Conservation (phyloP, 2,329 filamentous ascomycete species). For the Penicillium nordicum region DNA sequence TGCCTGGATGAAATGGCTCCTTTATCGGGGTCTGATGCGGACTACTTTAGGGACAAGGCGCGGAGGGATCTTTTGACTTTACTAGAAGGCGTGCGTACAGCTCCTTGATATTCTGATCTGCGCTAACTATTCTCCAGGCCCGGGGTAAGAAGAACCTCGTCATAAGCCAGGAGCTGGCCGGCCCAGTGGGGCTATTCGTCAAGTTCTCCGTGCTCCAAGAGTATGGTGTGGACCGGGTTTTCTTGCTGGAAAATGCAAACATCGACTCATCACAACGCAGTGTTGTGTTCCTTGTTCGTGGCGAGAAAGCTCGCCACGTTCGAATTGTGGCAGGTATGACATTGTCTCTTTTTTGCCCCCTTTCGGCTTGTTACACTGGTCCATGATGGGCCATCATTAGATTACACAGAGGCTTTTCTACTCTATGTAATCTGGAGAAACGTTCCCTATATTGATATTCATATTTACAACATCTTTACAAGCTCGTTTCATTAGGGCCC, state of each 20-base stretch:
- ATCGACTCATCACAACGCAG: slow-evolving; percentile 92
- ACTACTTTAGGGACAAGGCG: slow-evolving; percentile 54
- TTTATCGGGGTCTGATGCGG: slow-evolving; percentile 36
- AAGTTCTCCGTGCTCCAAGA: slow-evolving; percentile 95
- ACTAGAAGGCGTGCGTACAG: slow-evolving; percentile 82
- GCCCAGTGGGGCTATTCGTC: slow-evolving; percentile 83
- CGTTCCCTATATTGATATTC: slow-evolving; percentile 49
- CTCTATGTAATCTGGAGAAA: slow-evolving; percentile 56
- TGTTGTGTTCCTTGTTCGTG: slow-evolving; percentile 87
- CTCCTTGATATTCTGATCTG: slow-evolving; percentile 20
- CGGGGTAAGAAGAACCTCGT: slow-evolving; percentile 98
- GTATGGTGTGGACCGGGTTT: slow-evolving; percentile 96
- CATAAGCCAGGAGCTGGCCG: slow-evolving; percentile 84
- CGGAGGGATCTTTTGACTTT: slow-evolving; percentile 85
- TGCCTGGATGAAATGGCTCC: slow-evolving; percentile 25
- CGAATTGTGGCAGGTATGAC: slow-evolving; percentile 81
- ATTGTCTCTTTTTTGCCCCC: slow-evolving; percentile 10
- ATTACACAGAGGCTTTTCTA: slow-evolving; percentile 51
- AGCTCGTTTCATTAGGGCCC: slow-evolving; percentile 46
- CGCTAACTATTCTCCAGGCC: slow-evolving; percentile 58
- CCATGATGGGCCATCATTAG: slow-evolving; percentile 54
- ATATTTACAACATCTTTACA: slow-evolving; percentile 17
- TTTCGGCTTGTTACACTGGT: slow-evolving; percentile 4
- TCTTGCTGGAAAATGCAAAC: slow-evolving; percentile 93
- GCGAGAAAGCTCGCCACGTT: slow-evolving; percentile 81